These are phyloP conservation scores for Litchi chinensis DNA, from an alignment of 345 rosid genomes.

Conservation along the genomic window DNA sequence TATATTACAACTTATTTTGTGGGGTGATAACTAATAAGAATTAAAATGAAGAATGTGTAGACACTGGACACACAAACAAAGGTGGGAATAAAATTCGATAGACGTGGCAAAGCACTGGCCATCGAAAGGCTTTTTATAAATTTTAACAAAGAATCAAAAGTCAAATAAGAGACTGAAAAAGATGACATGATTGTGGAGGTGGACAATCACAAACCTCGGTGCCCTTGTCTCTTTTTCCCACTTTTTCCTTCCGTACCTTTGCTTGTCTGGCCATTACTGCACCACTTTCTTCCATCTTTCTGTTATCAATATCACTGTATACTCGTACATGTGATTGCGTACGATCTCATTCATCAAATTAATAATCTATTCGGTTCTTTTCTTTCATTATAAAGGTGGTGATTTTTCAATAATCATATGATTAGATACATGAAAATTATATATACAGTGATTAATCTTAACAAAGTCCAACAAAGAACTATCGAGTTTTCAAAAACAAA, in stretches of 20 bases:
- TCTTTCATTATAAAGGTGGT: no score
- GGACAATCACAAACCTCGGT: conserved; percentile 9
- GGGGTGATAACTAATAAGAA: background rate
- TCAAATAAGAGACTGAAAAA: background rate
- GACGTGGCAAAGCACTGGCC: conserved; percentile 27
- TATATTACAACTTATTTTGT: background rate
- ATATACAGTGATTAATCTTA: no score
- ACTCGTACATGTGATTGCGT: no score
- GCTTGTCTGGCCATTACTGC: background rate
- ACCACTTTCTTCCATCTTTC: background rate
- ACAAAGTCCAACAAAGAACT: no score
- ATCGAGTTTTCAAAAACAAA: no score
- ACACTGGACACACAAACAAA: background rate
- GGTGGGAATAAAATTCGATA: conserved; percentile 15
- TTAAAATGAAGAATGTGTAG: background rate
- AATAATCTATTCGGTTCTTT: no score
- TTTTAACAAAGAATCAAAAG: conserved; percentile 20
- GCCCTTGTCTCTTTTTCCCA: background rate
- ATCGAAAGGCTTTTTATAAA: background rate
- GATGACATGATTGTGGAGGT: background rate
- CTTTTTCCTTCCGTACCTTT: background rate
- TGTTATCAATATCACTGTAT: background rate
- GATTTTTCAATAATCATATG: no score
- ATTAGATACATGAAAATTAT: no score
- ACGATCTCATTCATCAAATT: no score